Evolutionary conservation across 148 eudicot species (phyloP), one percentile per base, ranked within the genome.

Genomic region (Amaranthus cruentus): DNA sequence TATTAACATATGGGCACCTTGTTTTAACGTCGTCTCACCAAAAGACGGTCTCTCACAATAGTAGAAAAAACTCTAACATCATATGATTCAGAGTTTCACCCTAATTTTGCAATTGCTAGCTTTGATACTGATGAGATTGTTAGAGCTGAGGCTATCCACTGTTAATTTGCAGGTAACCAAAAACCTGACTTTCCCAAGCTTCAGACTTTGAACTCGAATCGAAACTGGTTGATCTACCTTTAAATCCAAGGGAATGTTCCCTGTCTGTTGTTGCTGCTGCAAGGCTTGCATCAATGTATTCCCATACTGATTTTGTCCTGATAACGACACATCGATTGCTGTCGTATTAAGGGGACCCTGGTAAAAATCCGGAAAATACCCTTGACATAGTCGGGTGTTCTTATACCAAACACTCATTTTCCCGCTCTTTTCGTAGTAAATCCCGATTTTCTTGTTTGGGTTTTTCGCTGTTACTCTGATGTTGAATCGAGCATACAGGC

Each of bases 371-470:
- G 93, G 97, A 11, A 94, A 59, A 0, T 84, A 54, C 6, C 98
- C 98, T 62, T 77, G 78, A 70, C 98, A 94, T 3, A 94, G 88
- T 70, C 83, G 78, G 2, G 92, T 89, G 74, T 82, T 72, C 1
- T 83, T 76, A 80, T 94, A 91, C 97, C 90, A 89, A 10, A 88
- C 96, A 9, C 91, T 87, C 69, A 91, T 74, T 48, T 79, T 83
- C 67, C 97, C 91, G 56, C 96, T 96, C 75, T 83, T 84, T 65
- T 87, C 84, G 61, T 91, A 94, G 81, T 85, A 89, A 11, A 94
- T 94, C 13, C 96, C 98, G 9, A 91, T 89, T 55, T 94, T 89
- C 64, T 91, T 76, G 78, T 94, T 94, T 1, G 93, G 91, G 81
- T 94, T 94, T 1, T 74, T 60, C 1, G 95, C 93, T 1, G 91